These are phyloP conservation scores for Colletotrichum brevisporum DNA, from an alignment of 2,329 filamentous ascomycete genomes.

Conservation along the genomic window DNA sequence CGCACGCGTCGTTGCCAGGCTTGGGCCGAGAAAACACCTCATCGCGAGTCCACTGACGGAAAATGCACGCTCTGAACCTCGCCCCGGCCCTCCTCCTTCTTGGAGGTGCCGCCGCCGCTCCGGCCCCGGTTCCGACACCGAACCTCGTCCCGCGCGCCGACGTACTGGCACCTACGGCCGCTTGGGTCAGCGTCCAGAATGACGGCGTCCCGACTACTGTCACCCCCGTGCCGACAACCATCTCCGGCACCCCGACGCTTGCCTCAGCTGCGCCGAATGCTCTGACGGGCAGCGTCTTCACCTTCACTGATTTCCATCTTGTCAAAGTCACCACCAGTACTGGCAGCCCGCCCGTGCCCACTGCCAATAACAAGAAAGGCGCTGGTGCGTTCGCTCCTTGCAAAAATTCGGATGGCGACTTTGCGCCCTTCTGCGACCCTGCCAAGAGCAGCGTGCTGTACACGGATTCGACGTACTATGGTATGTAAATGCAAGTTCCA, in stretches of 20 bases:
- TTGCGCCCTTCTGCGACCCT: conserved; percentile 68
- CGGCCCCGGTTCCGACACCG: conserved; percentile 46
- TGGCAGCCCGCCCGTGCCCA: conserved; percentile 60
- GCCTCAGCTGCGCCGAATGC: conserved; percentile 60
- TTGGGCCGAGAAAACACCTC: not conserved
- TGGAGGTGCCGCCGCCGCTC: conserved; percentile 48
- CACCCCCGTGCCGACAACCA: conserved; percentile 63
- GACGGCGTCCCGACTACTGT: conserved; percentile 63
- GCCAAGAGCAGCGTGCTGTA: conserved; percentile 58
- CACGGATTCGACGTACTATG: conserved; percentile 64
- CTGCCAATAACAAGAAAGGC: conserved; percentile 56
- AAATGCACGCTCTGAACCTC: conserved; percentile 51
- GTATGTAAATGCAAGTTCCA: conserved; percentile 50
- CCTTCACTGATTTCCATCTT: conserved; percentile 52
- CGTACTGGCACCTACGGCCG: conserved; percentile 52
- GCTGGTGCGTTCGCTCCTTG: conserved; percentile 66
- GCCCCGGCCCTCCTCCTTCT: conserved; percentile 47
- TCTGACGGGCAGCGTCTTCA: conserved; percentile 61
- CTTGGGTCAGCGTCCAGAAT: conserved; percentile 67
- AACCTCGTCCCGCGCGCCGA: conserved; percentile 43
- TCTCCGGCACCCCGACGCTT: conserved; percentile 59
- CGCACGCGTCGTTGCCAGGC: not conserved
- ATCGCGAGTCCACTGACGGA: conserved; percentile 19
- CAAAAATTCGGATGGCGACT: conserved; percentile 60
- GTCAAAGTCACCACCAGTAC: conserved; percentile 57